Base-by-base conservation (phyloP, 2,329 filamentous ascomycete species). In the Pyrenophora seminiperda region DNA sequence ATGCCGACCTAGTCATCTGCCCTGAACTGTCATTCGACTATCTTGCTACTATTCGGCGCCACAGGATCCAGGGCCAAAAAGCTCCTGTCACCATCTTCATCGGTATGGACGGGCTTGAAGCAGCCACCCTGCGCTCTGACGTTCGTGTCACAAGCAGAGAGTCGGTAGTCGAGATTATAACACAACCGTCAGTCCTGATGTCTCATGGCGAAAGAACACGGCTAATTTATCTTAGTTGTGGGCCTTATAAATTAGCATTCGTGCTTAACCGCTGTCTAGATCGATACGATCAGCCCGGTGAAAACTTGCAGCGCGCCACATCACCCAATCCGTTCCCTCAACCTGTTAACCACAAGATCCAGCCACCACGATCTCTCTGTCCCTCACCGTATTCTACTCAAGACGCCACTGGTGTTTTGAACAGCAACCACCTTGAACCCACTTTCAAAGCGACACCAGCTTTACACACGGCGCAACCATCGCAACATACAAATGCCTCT, bases 1-100 rank as follows among this genome's bases (percentile, higher is more conserved):
- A 64, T 19, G 52, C 62, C 7, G 63, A 71, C 11, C 31, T 73
- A 14, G 60, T 73, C 11, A 67, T 73, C 10, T 71, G 66, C 24
- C 65, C 68, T 1, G 68, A 72, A 39, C 56, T 63, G 2, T 66
- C 62, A 1, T 68, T 72, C 24, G 64, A 66, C 9, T 71, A 71
- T 39, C 61, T 73, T 7, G 38, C 50, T 6, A 42, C 56, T 1
- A 62, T 71, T n/a, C 56, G 70, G 1, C 37, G 45, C 6, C 24
- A 39, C 5, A 58, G 56, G 41, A 30, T 31, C 7, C 19, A 32
- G 1, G 39, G 20, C 4, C 24, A 39, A 7, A 51, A 38, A 38
- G 64, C 63, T 6, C 62, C 68, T 2, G 48, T 70, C 1, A 63
- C 63, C 0, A 54, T 73, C 1, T 71, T 73, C 31, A 53, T 72